phyloP scores from a whole-genome alignment of 1,139 yeast species.

The Meyerozyma smithsonii region DNA sequence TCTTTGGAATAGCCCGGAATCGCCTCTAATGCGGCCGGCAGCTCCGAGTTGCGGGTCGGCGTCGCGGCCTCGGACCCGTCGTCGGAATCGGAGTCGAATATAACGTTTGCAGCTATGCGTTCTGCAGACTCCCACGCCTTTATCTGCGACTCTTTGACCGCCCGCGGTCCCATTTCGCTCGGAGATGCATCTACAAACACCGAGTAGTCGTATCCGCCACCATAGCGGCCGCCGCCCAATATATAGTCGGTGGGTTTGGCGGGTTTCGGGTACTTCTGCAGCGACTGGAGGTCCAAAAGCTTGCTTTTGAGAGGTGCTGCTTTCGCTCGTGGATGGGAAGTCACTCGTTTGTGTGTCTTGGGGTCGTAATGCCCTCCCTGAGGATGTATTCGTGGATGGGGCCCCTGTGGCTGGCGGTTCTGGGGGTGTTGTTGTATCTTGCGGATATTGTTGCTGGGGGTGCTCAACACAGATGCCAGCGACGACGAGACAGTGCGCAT shows the following conservation, averaged over 20 bases:
- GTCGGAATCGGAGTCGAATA: constrained; percentile 29
- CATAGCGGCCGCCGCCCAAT: constrained; percentile 2
- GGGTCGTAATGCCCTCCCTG: constrained; percentile 9
- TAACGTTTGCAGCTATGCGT: constrained; percentile 30
- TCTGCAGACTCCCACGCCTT: constrained; percentile 48
- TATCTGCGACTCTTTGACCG: constrained; percentile 31
- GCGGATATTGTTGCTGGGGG: constrained; percentile 22
- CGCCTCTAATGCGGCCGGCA: constrained; percentile 16
- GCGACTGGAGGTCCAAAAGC: constrained; percentile 20
- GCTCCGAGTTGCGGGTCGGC: constrained; percentile 2
- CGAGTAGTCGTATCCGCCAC: constrained; percentile 18
- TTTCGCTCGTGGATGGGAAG: background rate
- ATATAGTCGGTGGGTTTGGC: constrained; percentile 7
- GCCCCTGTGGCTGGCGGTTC: constrained; percentile 3
- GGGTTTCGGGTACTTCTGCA: constrained; percentile 12
- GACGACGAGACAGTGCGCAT: constrained; percentile 25
- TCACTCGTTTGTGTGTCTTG: constrained; percentile 12
- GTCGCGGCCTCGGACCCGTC: constrained; percentile 10
- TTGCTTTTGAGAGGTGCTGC: constrained; percentile 13
- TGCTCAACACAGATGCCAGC: constrained; percentile 20
- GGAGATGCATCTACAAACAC: constrained; percentile 13
- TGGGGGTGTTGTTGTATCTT: constrained; percentile 14
- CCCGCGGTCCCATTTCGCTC: constrained; percentile 11
- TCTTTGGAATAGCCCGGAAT: constrained; percentile 41
- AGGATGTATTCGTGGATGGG: constrained; percentile 6